Base-by-base conservation (phyloP, 345 rosid species). In the Citrus trifoliata region DNA sequence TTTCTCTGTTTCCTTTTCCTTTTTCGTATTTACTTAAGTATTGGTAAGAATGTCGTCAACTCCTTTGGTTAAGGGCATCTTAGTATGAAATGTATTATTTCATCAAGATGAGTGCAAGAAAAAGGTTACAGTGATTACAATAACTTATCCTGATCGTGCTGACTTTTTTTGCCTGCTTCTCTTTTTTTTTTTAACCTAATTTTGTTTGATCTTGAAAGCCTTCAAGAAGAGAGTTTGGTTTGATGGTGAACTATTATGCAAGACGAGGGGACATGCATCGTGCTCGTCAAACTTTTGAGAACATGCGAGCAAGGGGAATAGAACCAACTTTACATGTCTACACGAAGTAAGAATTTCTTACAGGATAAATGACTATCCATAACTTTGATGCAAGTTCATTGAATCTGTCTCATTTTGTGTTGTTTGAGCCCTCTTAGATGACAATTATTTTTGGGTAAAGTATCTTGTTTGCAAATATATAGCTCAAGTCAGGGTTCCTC, bases 221-320 rank as follows among this genome's bases (percentile, higher is more conserved):
- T 75, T 90, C 99, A 63, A 94, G 99, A 87, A 92, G 90, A 82
- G 99, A 94, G 85, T 96, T 88, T 83, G 93, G 98, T 67, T 88
- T 94, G 83, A 91, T 96, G 99, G 95, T 94, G 79, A 92, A 91
- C 72, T 96, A 79, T 84, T 96, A 96, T 90, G 99, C 93, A 61
- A 86, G 95, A 84, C 88, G 98, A 83, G 99, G 99, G 30, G 99
- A 96, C 77, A 84, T 94, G 92, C 97, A 96, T 80, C 94, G 94
- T 19, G 99, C 99, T 3, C 95, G 99, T 59, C 95, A 87, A 70
- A 90, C 97, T 78, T 96, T 96, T 81, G 98, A 94, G 87, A 88
- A 89, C 79, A 96, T 96, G 99, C 84, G 95, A 8, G 90, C 97
- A 4, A 88, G 97, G 83, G 99, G 97, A 59, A 96, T 96, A 84